Evolutionary conservation across 2,329 filamentous ascomycete genomes (phyloP).

Genomic region (Penicillium psychrosexuale): DNA sequence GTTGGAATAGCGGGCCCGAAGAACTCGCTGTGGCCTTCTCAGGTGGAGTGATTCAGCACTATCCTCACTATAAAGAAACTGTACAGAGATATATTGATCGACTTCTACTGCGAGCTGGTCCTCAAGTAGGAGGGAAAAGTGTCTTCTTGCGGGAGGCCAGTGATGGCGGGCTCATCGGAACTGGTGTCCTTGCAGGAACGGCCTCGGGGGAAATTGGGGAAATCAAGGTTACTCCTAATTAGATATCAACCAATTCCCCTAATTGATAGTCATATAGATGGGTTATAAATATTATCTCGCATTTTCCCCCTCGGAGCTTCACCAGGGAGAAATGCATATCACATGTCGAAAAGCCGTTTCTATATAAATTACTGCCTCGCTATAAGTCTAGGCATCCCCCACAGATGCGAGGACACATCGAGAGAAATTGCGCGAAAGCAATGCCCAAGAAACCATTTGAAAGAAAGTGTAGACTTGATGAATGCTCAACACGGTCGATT

Average conservation of each 20-base stretch:
- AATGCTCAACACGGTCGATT: no score
- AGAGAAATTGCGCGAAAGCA: no score
- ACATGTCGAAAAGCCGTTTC: no score
- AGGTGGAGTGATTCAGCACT: slow-evolving; percentile 72
- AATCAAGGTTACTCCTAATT: slow-evolving; percentile 14
- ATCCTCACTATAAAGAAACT: slow-evolving; percentile 65
- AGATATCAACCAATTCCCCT: background rate
- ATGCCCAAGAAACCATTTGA: no score
- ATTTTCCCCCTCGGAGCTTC: background rate
- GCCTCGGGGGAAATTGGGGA: slow-evolving; percentile 32
- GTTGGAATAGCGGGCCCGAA: slow-evolving; percentile 40
- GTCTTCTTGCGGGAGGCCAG: slow-evolving; percentile 50
- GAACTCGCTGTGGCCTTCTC: slow-evolving; percentile 73
- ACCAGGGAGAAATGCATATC: no score
- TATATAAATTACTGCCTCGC: no score
- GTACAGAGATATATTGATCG: slow-evolving; percentile 66
- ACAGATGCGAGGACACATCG: no score
- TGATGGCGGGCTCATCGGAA: slow-evolving; percentile 53
- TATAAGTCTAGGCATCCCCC: no score
- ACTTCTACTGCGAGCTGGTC: slow-evolving; percentile 41
- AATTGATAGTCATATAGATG: background rate
- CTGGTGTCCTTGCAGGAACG: slow-evolving; percentile 51
- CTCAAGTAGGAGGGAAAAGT: slow-evolving; percentile 46
- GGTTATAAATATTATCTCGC: background rate
- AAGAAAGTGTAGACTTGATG: no score